Evolutionary conservation across 169 alveolate species (phyloP).

Genomic region (Babesia ovis): DNA sequence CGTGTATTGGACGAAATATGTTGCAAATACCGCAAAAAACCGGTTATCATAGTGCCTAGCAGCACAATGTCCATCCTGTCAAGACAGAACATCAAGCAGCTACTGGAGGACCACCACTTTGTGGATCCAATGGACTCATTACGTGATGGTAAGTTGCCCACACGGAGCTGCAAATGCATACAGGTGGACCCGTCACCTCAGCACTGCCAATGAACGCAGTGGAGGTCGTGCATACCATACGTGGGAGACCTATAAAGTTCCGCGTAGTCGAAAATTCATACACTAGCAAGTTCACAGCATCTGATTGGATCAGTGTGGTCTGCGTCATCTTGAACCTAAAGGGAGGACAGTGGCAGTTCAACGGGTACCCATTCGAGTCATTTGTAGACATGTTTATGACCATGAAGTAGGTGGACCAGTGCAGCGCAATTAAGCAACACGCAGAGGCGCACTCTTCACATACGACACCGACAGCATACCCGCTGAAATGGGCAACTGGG

Average conservation of each 20-base stretch:
- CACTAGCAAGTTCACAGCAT: conserved; percentile 61
- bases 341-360: conserved; percentile 70
- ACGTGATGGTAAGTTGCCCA: conserved; percentile 12
- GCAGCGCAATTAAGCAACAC: neutral
- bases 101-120: conserved; percentile 62
- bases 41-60: conserved; percentile 69
- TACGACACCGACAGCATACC: conserved; percentile 65
- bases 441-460: conserved; percentile 58
- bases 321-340: conserved; percentile 74
- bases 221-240: conserved; percentile 70
- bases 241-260: conserved; percentile 69
- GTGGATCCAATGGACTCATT: conserved; percentile 52
- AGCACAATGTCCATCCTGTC: conserved; percentile 53
- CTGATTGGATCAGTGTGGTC: conserved; percentile 79
- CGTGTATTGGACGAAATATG: conserved; percentile 75
- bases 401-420: conserved; percentile 57
- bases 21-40: conserved; percentile 72
- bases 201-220: conserved; percentile 67
- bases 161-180: conserved; percentile 22
- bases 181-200: conserved; percentile 36
- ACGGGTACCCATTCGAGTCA: conserved; percentile 73
- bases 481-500: conserved; percentile 67
- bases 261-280: conserved; percentile 73
- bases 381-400: conserved; percentile 71
- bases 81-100: conserved; percentile 53